Evolutionary conservation across 2,329 filamentous ascomycete genomes (phyloP), one percentile per base, ranked within the genome.

Genomic region (Magnaporthiopsis rhizophila): DNA sequence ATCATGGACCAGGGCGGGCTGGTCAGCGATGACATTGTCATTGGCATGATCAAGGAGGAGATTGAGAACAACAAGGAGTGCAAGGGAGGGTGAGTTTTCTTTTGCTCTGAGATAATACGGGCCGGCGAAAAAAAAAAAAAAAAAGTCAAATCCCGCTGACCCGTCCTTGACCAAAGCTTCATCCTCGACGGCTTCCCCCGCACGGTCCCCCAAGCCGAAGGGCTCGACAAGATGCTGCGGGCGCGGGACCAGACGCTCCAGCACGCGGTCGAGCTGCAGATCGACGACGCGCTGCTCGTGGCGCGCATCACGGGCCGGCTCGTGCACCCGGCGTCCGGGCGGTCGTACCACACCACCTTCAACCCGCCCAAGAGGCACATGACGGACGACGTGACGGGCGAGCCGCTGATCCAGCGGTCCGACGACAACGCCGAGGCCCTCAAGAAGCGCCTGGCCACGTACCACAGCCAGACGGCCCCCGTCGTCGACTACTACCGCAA

Each of bases 11-110:
- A 94, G 77, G 95, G 95, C 72, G 94, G 94, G 71, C 87, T 99
- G 66, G 95, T 99, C 77, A 96, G 92, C 78, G 95, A 99, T 79
- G 94, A 98, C 76, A 99, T 99, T 76, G 94, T 99, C 86, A 91
- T 99, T 78, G 92, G 94, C 79, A 99, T 99, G 95, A 99, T 99
- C 83, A 94, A 95, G 87, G 90, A 89, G 77, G 94, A 99, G 84
- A 86, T 99, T 62, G 90, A 96, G 74, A 89, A 85, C 80, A 99
- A 99, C 83, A 80, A 86, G 74, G 94, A 99, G 81, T 99, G 95
- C 86, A 91, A 91, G 82, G 94, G 94, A 79, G 95, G 95, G 94
- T 97, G 84, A n/a, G n/a, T n/a, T n/a, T n/a, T n/a, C n/a, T n/a
- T n/a, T n/a, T n/a, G n/a, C n/a, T n/a, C n/a, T n/a, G n/a, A n/a